Evolutionary conservation across 345 rosid species (phyloP).

Genomic region (Gossypium ekmanianum): DNA sequence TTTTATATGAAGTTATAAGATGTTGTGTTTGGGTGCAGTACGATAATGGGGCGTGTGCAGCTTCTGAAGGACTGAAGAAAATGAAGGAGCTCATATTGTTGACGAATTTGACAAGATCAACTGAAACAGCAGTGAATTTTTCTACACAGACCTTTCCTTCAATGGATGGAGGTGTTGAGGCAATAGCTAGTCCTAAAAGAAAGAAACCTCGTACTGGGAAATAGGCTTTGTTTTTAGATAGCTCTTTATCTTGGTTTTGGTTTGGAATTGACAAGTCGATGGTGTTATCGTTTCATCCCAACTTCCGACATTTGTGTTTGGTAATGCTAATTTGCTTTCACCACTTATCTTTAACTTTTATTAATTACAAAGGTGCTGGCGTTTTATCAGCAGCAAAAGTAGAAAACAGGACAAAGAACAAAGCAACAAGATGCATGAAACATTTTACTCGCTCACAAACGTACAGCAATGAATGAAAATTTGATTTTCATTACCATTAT

Average conservation of each 20-base stretch:
- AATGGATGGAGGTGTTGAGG: neutral
- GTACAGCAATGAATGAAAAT: no score
- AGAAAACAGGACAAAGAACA: no score
- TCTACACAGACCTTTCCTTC: constrained; percentile 14
- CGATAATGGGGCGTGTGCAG: constrained; percentile 18
- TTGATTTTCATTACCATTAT: no score
- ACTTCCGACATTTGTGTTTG: neutral
- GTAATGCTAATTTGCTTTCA: neutral
- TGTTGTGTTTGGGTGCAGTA: constrained; percentile 24
- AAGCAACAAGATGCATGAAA: no score
- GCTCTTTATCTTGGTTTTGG: neutral
- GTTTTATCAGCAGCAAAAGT: neutral
- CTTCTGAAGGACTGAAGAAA: constrained; percentile 25
- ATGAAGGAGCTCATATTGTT: constrained; percentile 30
- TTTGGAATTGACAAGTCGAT: neutral
- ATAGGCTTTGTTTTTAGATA: neutral
- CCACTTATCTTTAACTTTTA: no score
- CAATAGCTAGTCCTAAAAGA: neutral
- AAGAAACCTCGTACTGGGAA: neutral
- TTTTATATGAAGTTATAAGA: neutral
- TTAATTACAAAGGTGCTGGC: neutral
- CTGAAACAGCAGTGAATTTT: constrained; percentile 18
- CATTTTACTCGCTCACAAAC: no score
- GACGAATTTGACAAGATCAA: constrained; percentile 18
- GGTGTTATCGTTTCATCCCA: neutral